These are phyloP conservation scores for Pisolithus sp. DNA, from an alignment of 768 basidiomycete species.

Conservation along the genomic window DNA sequence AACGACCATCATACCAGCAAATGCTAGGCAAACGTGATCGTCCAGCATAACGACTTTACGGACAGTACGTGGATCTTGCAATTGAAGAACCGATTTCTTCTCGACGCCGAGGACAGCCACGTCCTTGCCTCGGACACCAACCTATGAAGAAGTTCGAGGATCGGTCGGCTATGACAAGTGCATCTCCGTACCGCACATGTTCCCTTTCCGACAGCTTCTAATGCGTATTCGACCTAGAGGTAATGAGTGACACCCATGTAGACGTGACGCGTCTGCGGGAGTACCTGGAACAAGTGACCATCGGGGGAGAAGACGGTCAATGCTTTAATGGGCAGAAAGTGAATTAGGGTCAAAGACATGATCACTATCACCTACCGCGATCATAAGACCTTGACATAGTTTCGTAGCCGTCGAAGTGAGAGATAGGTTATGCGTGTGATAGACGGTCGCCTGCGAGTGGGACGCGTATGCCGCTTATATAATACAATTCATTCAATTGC, in stretches of 20 bases:
- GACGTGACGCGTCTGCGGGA: slow-evolving; percentile 23
- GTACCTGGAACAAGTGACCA: slow-evolving; percentile 95
- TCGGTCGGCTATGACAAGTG: background rate
- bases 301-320: slow-evolving; percentile 98
- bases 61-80: slow-evolving; percentile 97
- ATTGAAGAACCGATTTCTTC: slow-evolving; percentile 96
- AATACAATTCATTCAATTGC: no score
- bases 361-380: slow-evolving; percentile 66
- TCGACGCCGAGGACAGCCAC: slow-evolving; percentile 97
- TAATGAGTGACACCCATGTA: slow-evolving; percentile 12
- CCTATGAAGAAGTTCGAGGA: slow-evolving; percentile 40
- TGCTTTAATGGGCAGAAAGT: slow-evolving; percentile 40
- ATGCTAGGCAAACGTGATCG: slow-evolving; percentile 94
- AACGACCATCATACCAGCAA: slow-evolving; percentile 65
- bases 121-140: slow-evolving; percentile 91
- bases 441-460: slow-evolving; percentile 1
- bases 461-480: slow-evolving; percentile 36
- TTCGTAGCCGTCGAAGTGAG: slow-evolving; percentile 1
- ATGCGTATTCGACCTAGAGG: slow-evolving; percentile 91
- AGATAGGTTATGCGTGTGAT: no score
- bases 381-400: slow-evolving; percentile 92
- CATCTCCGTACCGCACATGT: slow-evolving; percentile 78
- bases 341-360: background rate
- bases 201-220: slow-evolving; percentile 95
- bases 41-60: slow-evolving; percentile 98